Evolutionary conservation across 2,329 filamentous ascomycete genomes (phyloP), one percentile per base, ranked within the genome.

Genomic region (Beauveria pseudobassiana): DNA sequence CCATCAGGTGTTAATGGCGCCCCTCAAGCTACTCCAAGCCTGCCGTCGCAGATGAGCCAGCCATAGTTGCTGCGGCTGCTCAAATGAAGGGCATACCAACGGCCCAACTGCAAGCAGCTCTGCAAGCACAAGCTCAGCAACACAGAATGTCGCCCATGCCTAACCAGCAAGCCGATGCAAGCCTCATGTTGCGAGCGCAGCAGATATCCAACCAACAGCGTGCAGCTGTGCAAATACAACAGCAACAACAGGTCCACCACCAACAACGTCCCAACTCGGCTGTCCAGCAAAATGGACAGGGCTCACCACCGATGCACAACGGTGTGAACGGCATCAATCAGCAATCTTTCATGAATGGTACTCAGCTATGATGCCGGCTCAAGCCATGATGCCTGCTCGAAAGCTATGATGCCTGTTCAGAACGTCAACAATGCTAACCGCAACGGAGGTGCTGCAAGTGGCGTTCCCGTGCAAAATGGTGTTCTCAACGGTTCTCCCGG

Each of bases 51-150:
- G 70, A 78, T 82, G 73, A 73, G 72, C 64, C 76, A 59, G 81
- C 74, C 64, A 81, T 78, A 50, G 79, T 77, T 62, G 81, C 77
- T 28, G 84, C 77, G 3, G 62, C 56, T 18, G 80, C 85, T 69
- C 81, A 84, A 48, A 82, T 89, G 77, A 85, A 84, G 63, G 82
- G 83, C 51, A 80, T 89, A 26, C 85, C 87, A 43, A 87, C 90
- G 70, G 86, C 88, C 26, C 88, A 88, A 65, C 82, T 91, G 77
- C 87, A 88, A 67, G 80, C 80, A 18, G 76, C 81, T 40, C 78
- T 81, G 72, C 78, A 77, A 64, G 76, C 75, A 24, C 57, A 61
- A 10, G 43, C 66, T 60, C 55, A 76, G 16, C 80, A 86, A 63
- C 78, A 83, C 51, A 80, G 86, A 55, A 79, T 89, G 74, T 80